Evolutionary conservation across 345 rosid genomes (phyloP).

Genomic region (Euphorbia peplus): DNA sequence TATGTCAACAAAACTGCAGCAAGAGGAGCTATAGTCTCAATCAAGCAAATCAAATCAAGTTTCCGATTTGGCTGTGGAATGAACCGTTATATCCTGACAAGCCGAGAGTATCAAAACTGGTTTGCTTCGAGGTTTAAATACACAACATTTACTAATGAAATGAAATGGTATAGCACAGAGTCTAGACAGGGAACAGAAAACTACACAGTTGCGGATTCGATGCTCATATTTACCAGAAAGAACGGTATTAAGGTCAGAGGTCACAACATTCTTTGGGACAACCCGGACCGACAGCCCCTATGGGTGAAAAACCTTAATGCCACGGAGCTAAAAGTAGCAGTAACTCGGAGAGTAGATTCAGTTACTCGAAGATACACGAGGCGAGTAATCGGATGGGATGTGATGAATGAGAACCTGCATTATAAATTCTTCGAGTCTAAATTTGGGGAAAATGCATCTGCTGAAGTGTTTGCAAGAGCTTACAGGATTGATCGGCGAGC

Average conservation of each 20-base stretch:
- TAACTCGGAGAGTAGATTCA: slow-evolving; percentile 48
- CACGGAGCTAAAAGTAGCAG: slow-evolving; percentile 29
- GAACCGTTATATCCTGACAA: slow-evolving; percentile 55
- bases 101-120: slow-evolving; percentile 57
- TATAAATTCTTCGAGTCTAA: slow-evolving; percentile 66
- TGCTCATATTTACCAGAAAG: slow-evolving; percentile 45
- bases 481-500: slow-evolving; percentile 46
- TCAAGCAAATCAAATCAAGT: slow-evolving; percentile 37
- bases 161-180: slow-evolving; percentile 90
- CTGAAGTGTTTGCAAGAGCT: slow-evolving; percentile 39
- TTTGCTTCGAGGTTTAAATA: slow-evolving; percentile 62
- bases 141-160: slow-evolving; percentile 73
- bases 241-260: slow-evolving; percentile 60
- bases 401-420: slow-evolving; percentile 78
- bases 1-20: slow-evolving; percentile 41
- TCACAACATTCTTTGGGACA: slow-evolving; percentile 76
- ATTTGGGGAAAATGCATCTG: slow-evolving; percentile 57
- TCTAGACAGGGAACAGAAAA: slow-evolving; percentile 45
- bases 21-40: slow-evolving; percentile 44
- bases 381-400: slow-evolving; percentile 73
- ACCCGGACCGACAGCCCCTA: slow-evolving; percentile 51
- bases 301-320: slow-evolving; percentile 57
- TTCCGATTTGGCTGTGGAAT: slow-evolving; percentile 83
- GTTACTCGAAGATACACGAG: slow-evolving; percentile 61
- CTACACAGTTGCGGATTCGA: slow-evolving; percentile 58